Conservation (phyloP, 495 filamentous ascomycete genomes). For the Penicillium daleae region DNA sequence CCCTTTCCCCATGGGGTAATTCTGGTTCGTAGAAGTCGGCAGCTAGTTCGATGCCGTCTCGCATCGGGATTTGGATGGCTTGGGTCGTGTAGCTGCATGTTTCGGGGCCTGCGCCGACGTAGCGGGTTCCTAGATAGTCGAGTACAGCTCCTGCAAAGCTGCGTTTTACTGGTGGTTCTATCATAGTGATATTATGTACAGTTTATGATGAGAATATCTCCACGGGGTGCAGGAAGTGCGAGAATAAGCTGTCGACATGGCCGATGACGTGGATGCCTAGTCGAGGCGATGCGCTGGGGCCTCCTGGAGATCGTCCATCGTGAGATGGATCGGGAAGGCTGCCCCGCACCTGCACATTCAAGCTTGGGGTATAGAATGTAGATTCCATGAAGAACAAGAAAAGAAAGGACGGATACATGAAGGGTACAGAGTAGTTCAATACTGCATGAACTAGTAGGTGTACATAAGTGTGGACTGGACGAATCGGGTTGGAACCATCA, state of each 20-base stretch:
- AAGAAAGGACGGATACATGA: too few species aligned
- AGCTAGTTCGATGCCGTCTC: constrained; percentile 31
- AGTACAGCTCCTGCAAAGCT: constrained; percentile 15
- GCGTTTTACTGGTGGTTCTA: constrained; percentile 15
- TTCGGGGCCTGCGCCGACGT: constrained; percentile 16
- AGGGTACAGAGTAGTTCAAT: too few species aligned
- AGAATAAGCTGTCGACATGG: neutral
- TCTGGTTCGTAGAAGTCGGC: constrained; percentile 36
- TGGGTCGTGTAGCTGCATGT: constrained; percentile 32
- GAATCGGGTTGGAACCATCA: too few species aligned
- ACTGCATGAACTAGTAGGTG: too few species aligned
- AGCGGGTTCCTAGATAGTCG: constrained; percentile 21
- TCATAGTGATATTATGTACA: constrained; percentile 9
- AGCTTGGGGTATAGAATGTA: neutral
- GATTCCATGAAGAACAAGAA: too few species aligned
- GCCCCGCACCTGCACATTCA: neutral
- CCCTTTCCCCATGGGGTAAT: constrained; percentile 6
- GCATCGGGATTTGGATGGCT: constrained; percentile 30
- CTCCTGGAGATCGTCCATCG: neutral
- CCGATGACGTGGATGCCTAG: neutral
- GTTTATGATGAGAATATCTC: neutral
- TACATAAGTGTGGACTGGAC: too few species aligned
- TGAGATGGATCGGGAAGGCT: neutral
- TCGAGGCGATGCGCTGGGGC: neutral
- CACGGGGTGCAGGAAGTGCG: neutral